A percentile compares a stretch with the other conserved stretches of the same genome.
Conservation (phyloP, 495 filamentous ascomycete species). For the Evernia prunastri region DNA sequence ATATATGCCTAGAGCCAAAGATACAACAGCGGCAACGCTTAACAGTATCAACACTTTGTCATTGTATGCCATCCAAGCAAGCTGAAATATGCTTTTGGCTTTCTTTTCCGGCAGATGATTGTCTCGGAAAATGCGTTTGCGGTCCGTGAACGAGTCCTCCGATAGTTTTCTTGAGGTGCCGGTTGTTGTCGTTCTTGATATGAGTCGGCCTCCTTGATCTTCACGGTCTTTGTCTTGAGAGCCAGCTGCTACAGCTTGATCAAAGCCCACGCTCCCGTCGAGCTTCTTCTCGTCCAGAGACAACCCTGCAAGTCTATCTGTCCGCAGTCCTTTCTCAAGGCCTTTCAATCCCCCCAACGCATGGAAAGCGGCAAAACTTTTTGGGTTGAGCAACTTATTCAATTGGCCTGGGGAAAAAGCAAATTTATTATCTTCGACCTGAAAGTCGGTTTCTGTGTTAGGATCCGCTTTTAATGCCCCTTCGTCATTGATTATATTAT, state of each 20-base stretch:
- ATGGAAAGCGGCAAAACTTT: constrained; percentile 68
- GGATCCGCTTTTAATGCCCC: constrained; percentile 63
- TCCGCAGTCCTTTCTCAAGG: constrained; percentile 69
- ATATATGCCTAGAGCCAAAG: constrained; percentile 74
- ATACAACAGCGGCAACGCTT: constrained; percentile 71
- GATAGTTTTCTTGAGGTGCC: constrained; percentile 25
- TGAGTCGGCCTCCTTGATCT: constrained; percentile 20
- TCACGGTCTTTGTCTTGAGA: constrained; percentile 31
- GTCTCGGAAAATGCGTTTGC: constrained; percentile 60
- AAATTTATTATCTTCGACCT: constrained; percentile 70
- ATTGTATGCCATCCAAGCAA: constrained; percentile 78
- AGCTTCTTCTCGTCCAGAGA: constrained; percentile 65
- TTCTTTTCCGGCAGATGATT: constrained; percentile 69
- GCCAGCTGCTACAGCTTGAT: constrained; percentile 47
- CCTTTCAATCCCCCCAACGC: constrained; percentile 72
- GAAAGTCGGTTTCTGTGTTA: constrained; percentile 61
- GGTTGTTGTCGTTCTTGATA: constrained; percentile 30
- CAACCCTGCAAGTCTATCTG: constrained; percentile 59
- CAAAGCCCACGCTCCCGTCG: constrained; percentile 61
- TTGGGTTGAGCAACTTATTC: constrained; percentile 73
- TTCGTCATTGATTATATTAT: constrained; percentile 43
- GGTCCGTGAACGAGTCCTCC: constrained; percentile 49
- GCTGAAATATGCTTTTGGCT: constrained; percentile 60
- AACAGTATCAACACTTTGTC: constrained; percentile 79
- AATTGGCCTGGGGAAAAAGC: constrained; percentile 78